Evolutionary conservation across 768 basidiomycete genomes (phyloP).

Genomic region (Kwoniella dendrophila): DNA sequence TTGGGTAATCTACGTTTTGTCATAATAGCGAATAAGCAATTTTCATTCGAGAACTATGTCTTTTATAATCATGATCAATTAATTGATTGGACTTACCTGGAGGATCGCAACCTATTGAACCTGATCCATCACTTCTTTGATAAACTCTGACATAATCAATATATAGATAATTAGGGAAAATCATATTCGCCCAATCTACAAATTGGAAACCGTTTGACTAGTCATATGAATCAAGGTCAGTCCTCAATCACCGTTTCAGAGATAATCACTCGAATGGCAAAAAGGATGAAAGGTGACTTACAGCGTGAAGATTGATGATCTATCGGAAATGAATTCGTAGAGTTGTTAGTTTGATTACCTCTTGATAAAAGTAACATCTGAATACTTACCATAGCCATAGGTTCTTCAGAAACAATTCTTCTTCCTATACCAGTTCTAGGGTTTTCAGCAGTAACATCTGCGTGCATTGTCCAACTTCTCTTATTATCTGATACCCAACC

Average conservation of each 20-base stretch:
- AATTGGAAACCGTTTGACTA: conserved; percentile 65
- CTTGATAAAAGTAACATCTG: not conserved
- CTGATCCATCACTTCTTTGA: conserved; percentile 63
- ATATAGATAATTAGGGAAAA: conserved; percentile 75
- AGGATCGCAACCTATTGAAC: conserved; percentile 59
- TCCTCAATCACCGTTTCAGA: not conserved
- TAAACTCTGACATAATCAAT: conserved; percentile 89
- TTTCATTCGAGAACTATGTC: not conserved
- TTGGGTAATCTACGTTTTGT: conserved; percentile 76
- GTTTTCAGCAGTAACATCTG: conserved; percentile 69
- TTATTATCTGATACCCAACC: conserved; percentile 54
- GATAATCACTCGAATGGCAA: not conserved
- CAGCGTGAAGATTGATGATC: conserved; percentile 6
- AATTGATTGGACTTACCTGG: conserved; percentile 25
- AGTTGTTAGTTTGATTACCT: not conserved
- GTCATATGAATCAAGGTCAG: not conserved
- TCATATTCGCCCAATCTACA: conserved; percentile 71
- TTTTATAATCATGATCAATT: not conserved
- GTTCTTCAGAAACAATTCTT: conserved; percentile 77
- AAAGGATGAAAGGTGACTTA: conserved; percentile 20
- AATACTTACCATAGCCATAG: conserved; percentile 74
- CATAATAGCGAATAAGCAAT: conserved; percentile 62
- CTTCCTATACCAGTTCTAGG: conserved; percentile 64
- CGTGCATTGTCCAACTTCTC: conserved; percentile 61
- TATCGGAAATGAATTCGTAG: not conserved